Evolutionary conservation across 2,329 filamentous ascomycete genomes (phyloP).

Genomic region (Epichloe gansuensis): DNA sequence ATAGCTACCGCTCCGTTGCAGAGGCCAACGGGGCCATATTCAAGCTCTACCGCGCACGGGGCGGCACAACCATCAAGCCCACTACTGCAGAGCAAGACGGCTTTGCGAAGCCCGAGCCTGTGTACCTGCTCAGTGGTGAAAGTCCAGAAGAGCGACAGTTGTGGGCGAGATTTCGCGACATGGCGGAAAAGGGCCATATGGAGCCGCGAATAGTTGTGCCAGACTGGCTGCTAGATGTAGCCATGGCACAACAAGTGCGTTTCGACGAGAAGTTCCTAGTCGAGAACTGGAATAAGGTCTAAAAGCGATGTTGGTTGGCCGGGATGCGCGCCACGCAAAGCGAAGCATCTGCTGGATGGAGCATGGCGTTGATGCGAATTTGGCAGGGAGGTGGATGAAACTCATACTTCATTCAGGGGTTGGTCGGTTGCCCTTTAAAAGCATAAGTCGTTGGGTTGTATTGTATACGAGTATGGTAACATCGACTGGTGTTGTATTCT

Average conservation of each 20-base stretch:
- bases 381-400: background rate
- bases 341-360: slow-evolving; percentile 11
- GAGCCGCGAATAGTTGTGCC: slow-evolving; percentile 67
- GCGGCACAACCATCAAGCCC: slow-evolving; percentile 54
- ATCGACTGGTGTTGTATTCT: background rate
- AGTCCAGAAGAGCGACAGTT: slow-evolving; percentile 56
- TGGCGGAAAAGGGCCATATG: slow-evolving; percentile 70
- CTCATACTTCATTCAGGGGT: background rate
- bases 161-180: slow-evolving; percentile 69
- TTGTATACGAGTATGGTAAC: background rate
- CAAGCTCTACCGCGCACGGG: slow-evolving; percentile 61
- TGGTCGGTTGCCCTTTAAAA: background rate
- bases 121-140: slow-evolving; percentile 70
- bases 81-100: slow-evolving; percentile 53
- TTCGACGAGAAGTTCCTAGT: slow-evolving; percentile 52
- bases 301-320: slow-evolving; percentile 4
- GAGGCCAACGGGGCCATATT: slow-evolving; percentile 81
- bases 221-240: slow-evolving; percentile 84
- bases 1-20: slow-evolving; percentile 77
- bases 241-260: slow-evolving; percentile 75
- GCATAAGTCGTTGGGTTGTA: background rate
- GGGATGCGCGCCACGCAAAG: slow-evolving; percentile 5
- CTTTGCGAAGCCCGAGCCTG: slow-evolving; percentile 50
- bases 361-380: background rate
- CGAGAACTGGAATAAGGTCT: slow-evolving; percentile 27